Percentiles rank a stretch among this genome's conserved stretches.
Evolutionary conservation across 2,329 filamentous ascomycete genomes (phyloP).

Genomic region (Ramularia endophylla): DNA sequence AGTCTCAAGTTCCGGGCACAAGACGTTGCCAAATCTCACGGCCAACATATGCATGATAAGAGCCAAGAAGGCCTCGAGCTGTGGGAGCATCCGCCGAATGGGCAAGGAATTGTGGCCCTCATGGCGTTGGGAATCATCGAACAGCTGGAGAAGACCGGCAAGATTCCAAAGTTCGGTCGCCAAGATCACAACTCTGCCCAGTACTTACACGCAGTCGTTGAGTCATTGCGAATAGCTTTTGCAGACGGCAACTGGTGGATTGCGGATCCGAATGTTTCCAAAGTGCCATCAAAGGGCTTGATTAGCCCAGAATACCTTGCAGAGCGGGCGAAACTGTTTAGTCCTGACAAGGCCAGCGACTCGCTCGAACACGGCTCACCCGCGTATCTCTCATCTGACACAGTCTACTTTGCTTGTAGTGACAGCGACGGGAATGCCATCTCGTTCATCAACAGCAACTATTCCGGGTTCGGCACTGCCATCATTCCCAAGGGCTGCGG

Average conservation of each 20-base stretch:
- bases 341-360: slow-evolving; percentile 46
- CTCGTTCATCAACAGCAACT: slow-evolving; percentile 96
- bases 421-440: slow-evolving; percentile 82
- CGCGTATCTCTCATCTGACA: slow-evolving; percentile 80
- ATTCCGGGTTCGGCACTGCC: slow-evolving; percentile 76
- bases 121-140: slow-evolving; percentile 93
- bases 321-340: slow-evolving; percentile 59
- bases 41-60: slow-evolving; percentile 39
- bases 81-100: slow-evolving; percentile 96
- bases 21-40: slow-evolving; percentile 54
- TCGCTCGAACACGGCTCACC: slow-evolving; percentile 69
- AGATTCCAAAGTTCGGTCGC: slow-evolving; percentile 64
- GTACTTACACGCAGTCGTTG: slow-evolving; percentile 75
- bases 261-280: slow-evolving; percentile 67
- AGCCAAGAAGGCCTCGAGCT: slow-evolving; percentile 62
- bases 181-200: slow-evolving; percentile 74
- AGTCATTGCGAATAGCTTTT: slow-evolving; percentile 83
- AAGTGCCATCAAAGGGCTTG: slow-evolving; percentile 64
- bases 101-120: slow-evolving; percentile 88
- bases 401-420: slow-evolving; percentile 85
- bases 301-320: slow-evolving; percentile 70
- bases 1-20: slow-evolving; percentile 51
- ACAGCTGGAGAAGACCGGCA: slow-evolving; percentile 68
- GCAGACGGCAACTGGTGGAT: slow-evolving; percentile 88
- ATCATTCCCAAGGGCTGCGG: slow-evolving; percentile 84